These are phyloP conservation scores for Rhizophagus clarus DNA, from an alignment of 192 early-diverging fungal species.

Conservation along the genomic window DNA sequence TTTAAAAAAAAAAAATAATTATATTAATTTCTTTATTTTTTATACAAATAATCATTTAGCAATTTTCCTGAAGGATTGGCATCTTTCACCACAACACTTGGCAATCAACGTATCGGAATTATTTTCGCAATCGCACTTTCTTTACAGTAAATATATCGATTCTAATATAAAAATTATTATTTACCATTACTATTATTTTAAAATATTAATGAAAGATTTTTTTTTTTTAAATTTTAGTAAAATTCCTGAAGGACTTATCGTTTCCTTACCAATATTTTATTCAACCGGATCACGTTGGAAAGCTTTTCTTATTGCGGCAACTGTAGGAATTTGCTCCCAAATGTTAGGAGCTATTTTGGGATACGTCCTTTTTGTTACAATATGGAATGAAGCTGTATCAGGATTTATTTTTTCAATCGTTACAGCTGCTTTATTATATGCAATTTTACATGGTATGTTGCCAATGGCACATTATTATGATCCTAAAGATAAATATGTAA, in stretches of 20 bases:
- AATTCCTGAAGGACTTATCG: conserved; percentile 26
- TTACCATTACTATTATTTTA: too few relatives aligned
- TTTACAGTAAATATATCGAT: conserved; percentile 19
- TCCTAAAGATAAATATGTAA: conserved; percentile 18
- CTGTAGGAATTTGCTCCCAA: conserved; percentile 3
- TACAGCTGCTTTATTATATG: conserved; percentile 16
- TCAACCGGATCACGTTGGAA: conserved; percentile 11
- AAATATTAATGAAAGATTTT: neutral
- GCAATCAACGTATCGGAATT: neutral
- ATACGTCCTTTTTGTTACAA: conserved; percentile 27
- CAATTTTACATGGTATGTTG: conserved; percentile 31
- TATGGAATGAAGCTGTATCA: conserved; percentile 24
- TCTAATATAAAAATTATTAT: neutral
- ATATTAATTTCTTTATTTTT: neutral
- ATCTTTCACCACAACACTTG: conserved; percentile 8
- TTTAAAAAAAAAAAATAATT: too few relatives aligned
- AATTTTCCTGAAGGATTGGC: conserved; percentile 28
- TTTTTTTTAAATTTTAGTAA: neutral
- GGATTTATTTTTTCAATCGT: conserved; percentile 25
- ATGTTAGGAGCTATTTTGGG: conserved; percentile 19
- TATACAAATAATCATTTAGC: neutral
- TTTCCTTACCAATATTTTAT: conserved; percentile 24
- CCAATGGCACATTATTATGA: conserved; percentile 28
- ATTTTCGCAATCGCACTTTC: conserved; percentile 22
- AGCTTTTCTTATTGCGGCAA: conserved; percentile 15